Conservation (phyloP, 108 stramenopile species). For the Aurantiochytrium sp. region DNA sequence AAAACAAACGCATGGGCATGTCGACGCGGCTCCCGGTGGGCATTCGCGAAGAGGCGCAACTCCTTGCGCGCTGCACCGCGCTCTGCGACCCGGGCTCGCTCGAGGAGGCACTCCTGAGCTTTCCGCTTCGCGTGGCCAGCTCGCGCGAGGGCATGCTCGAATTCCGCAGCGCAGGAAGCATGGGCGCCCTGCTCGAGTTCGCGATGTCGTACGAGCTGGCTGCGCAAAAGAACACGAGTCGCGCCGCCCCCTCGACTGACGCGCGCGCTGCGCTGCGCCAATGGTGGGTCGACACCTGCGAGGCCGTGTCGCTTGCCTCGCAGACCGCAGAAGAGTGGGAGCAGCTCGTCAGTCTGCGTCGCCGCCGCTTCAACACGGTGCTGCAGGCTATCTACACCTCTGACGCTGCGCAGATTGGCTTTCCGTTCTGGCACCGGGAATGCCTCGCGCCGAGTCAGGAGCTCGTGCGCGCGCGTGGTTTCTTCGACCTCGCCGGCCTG, state of each 20-base stretch:
- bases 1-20: background rate
- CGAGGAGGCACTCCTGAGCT: background rate
- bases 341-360: background rate
- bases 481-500: background rate
- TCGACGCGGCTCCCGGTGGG: background rate
- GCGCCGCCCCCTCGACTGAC: background rate
- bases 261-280: background rate
- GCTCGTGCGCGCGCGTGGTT: background rate
- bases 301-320: background rate
- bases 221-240: background rate
- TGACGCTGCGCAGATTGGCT: background rate
- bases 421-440: background rate
- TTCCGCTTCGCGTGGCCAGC: background rate
- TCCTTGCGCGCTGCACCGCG: background rate
- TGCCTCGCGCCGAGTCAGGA: background rate
- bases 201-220: background rate
- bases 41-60: background rate
- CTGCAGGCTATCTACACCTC: constrained; percentile 1
- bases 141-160: background rate
- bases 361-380: background rate
- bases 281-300: constrained; percentile 17
- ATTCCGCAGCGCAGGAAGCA: background rate
- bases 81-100: background rate
- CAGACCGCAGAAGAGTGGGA: background rate
- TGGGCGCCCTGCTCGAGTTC: background rate